Conservation (phyloP, 345 rosid genomes). For the Salix dunnii region DNA sequence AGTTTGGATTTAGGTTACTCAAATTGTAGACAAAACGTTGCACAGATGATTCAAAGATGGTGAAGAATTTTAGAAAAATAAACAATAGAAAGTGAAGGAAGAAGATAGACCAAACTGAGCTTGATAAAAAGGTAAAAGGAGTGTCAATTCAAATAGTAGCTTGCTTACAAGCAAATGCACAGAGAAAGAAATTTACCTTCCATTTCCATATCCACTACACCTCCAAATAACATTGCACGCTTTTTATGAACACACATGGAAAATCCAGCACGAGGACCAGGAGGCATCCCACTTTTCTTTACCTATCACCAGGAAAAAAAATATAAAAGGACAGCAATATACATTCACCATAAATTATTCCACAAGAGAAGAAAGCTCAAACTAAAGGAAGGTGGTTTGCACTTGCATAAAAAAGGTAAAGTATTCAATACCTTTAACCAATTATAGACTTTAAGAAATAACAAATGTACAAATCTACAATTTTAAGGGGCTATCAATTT, state of each 20-base stretch:
- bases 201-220: slow-evolving; percentile 96
- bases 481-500: background rate
- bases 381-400: background rate
- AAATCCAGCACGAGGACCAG: slow-evolving; percentile 92
- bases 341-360: background rate
- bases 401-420: slow-evolving; percentile 1
- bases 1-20: background rate
- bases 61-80: background rate
- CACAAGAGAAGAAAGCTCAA: too few relatives aligned
- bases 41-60: background rate
- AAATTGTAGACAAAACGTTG: too few relatives aligned
- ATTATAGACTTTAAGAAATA: background rate
- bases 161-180: background rate
- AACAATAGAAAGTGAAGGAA: background rate
- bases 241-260: slow-evolving; percentile 91
- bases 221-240: slow-evolving; percentile 91
- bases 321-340: background rate
- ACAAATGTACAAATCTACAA: background rate
- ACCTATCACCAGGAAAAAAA: slow-evolving; percentile 43
- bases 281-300: slow-evolving; percentile 95
- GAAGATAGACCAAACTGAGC: background rate
- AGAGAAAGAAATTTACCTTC: slow-evolving; percentile 51
- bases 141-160: background rate
- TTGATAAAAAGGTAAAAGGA: background rate
- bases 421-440: background rate